Base-by-base conservation (phyloP, 768 basidiomycete species). In the Clitopilus passeckerianus region DNA sequence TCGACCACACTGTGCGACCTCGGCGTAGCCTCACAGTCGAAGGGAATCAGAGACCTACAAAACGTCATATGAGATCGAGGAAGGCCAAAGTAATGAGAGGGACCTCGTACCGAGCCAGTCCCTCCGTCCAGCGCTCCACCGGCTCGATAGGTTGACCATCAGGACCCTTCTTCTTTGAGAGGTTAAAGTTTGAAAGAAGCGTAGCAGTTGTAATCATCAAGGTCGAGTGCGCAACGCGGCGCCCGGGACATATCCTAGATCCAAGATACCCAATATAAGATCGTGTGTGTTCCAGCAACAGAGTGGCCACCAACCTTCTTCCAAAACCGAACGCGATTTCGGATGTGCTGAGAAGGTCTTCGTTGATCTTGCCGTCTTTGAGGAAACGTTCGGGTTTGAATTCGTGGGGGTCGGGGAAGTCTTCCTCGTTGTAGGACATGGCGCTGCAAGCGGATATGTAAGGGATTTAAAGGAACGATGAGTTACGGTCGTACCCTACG, bases 361-460 rank as follows among this genome's bases (percentile, higher is more conserved):
- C 60, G 24, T 70, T 58, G n/a, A 65, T 52, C 27, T 63, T 57
- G 3, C 68, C 68, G 53, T 75, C 72, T 9, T 76, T 71, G 50
- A 78, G 60, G 66, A 79, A 82, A 55, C 85, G 76, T 43, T 83
- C 79, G 2, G 85, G 85, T 22, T 66, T 68, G 68, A 85, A 85
- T 33, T 55, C 63, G 9, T 77, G 70, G 15, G 84, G 80, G 34
- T 82, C 67, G 14, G 75, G 66, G 64, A 78, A 85, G 57, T 77
- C 71, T 56, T 41, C 37, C 5, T 14, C 12, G 37, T 41, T 41
- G 37, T 74, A 73, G 44, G 78, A 67, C 44, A 81, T 78, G 15
- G 72, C 73, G 80, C 64, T 57, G 78, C 74, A 71, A 82, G 81
- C 18, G 81, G 81, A 60, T 81, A 60, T 16, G 80, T 80, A 59